These are phyloP conservation scores for Xylaria telfairii DNA, from an alignment of 495 filamentous ascomycete genomes.

Conservation along the genomic window DNA sequence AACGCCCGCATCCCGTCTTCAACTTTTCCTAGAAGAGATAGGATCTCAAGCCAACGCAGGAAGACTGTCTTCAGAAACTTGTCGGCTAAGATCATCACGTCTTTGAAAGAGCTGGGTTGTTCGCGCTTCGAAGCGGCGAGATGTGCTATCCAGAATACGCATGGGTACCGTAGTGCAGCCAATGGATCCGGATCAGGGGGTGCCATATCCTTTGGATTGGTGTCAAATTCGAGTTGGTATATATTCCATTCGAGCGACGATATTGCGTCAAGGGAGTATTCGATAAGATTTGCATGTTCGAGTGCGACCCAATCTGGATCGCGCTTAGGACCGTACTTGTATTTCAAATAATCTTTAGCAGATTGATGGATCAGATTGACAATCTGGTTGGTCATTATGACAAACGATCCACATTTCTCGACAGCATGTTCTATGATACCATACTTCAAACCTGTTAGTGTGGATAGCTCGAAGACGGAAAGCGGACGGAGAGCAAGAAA, in stretches of 20 bases:
- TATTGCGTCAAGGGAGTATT: neutral
- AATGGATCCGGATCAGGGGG: neutral
- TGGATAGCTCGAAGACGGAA: slow-evolving; percentile 35
- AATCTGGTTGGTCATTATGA: slow-evolving; percentile 36
- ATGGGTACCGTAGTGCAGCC: neutral
- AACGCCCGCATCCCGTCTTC: too few species aligned
- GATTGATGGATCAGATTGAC: slow-evolving; percentile 51
- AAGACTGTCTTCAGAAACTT: too few species aligned
- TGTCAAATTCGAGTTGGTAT: neutral
- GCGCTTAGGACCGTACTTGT: slow-evolving; percentile 23
- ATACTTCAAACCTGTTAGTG: slow-evolving; percentile 18
- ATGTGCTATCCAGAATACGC: neutral
- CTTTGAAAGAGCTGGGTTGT: neutral
- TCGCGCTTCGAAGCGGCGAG: neutral
- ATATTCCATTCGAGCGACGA: neutral
- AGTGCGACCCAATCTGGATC: neutral
- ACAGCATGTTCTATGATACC: neutral
- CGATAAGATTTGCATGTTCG: neutral
- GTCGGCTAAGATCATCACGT: too few species aligned
- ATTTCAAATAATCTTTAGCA: slow-evolving; percentile 46
- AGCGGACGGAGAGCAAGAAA: slow-evolving; percentile 38
- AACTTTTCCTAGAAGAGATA: too few species aligned
- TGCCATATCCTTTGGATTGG: neutral
- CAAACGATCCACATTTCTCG: slow-evolving; percentile 40
- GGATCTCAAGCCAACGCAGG: too few species aligned